Base-by-base conservation (phyloP, 257 asterid genomes). In the Solanum stenotomum region DNA sequence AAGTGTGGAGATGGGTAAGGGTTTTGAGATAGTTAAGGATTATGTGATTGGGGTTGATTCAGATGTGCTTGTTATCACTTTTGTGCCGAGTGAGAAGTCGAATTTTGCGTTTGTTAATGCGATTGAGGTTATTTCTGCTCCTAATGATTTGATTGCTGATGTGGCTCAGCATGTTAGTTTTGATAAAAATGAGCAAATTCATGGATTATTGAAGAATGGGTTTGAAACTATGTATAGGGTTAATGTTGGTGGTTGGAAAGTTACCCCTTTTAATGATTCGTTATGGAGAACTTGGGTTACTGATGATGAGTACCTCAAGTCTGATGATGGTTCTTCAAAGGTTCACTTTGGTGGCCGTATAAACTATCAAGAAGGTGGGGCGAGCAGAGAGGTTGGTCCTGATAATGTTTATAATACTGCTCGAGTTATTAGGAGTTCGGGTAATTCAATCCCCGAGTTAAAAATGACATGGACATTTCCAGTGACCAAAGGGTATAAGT, bases 251-350 rank as follows among this genome's bases (percentile, higher is more conserved):
- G 99, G 99, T 23, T 89, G 90, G 86, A 96, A 95, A 89, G 95
- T 97, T 86, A 97, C 99, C 3, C 99, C 99, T 59, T 96, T 95
- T 77, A 97, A 97, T 42, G 99, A 97, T 91, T 95, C 99, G 22
- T 27, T 97, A 31, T 96, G 98, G 98, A 97, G 99, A 84, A 94
- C 98, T 59, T 97, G 99, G 99, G 87, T 94, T 12, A 78, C 95
- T 3, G 99, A 97, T 92, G 98, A 94, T 67, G 89, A 88, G 87
- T 90, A 85, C 91, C 74, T 94, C 46, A 86, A 85, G 38, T 90
- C 91, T 3, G 83, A 59, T 25, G 90, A 91, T 25, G 93, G 91
- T 25, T 89, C 91, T 6, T 90, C 93, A 35, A 74, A 59, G 27
- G 85, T 93, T 56, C 92, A 89, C 78, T 96, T 93, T 88, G 90